These are phyloP conservation scores for Podosphaera xanthii DNA, from an alignment of 2,329 filamentous ascomycete genomes.

Conservation along the genomic window DNA sequence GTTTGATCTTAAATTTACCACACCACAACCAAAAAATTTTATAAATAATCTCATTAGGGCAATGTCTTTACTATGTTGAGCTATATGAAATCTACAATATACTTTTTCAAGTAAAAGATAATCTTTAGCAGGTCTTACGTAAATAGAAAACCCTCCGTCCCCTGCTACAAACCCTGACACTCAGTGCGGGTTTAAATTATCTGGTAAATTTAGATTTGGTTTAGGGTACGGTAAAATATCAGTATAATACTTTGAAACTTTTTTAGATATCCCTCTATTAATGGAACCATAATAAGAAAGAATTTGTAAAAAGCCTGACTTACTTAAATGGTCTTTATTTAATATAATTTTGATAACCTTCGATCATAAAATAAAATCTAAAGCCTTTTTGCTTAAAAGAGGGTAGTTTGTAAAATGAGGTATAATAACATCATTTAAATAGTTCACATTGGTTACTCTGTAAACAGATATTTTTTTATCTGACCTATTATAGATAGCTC, in stretches of 20 bases:
- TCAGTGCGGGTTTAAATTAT: background rate
- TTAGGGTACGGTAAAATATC: background rate
- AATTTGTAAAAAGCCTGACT: background rate
- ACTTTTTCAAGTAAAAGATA: slow-evolving; percentile 1
- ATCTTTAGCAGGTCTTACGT: background rate
- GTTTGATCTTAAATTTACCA: background rate
- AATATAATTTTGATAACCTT: background rate
- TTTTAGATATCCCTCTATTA: background rate
- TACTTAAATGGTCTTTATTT: background rate
- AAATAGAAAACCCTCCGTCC: background rate
- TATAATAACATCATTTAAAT: slow-evolving; percentile 1
- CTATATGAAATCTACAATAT: background rate
- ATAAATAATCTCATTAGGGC: background rate
- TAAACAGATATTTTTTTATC: background rate
- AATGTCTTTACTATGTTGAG: background rate
- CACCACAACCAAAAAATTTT: background rate
- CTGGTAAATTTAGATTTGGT: background rate
- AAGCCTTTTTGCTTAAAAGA: background rate
- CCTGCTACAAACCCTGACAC: background rate
- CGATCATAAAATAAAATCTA: background rate
- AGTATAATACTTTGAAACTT: background rate
- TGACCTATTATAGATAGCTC: background rate
- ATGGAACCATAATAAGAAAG: slow-evolving; percentile 1
- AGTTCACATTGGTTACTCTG: background rate
- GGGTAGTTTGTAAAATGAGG: background rate